Evolutionary conservation across 345 rosid species (phyloP), one percentile per base, ranked within the genome.

Genomic region (Pugionium dolabratum): DNA sequence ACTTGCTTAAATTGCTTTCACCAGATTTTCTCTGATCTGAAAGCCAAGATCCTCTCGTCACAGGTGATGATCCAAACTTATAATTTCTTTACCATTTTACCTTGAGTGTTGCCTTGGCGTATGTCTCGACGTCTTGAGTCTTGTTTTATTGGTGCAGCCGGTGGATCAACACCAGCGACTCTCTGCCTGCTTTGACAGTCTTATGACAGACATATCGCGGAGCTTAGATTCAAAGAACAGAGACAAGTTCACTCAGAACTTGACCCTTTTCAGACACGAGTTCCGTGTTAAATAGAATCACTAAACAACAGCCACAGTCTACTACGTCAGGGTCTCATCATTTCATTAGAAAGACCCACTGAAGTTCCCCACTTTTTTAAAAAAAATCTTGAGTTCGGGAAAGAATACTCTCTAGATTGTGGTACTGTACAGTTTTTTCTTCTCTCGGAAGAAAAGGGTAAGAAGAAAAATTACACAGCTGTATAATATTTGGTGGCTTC

Each of bases 181-280:
- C 10, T 83, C 86, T 1, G 57, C 75, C 40, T 95, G 97, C 76
- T 95, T 95, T 33, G 97, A 95, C 82, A 86, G 76, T 71, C 87
- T 95, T 75, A 90, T 95, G 99, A 70, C 82, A 6, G 95, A 95
- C 81, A 93, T 95, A 35, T 85, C 80, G 7, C 84, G 96, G 64
- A 80, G 95, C 54, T 65, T 91, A 67, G 97, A 95, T 74, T 83
- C 95, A 31, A 95, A 86, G 85, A 95, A 95, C 86, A 83, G 93
- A 76, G 99, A 95, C 78, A 87, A 85, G 76, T 95, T 91, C 80
- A 91, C 97, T 53, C 99, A 95, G 79, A 91, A 87, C 71, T 75
- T 95, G 64, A 87, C 86, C 26, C 74, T 86, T 27, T 91, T 95
- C 81, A 84, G 99, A 77, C 82, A 85, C 18, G 99, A 95, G 74